Evolutionary conservation across 139 green algal genomes (phyloP).

Genomic region (Zygnema circumcarinatum): DNA sequence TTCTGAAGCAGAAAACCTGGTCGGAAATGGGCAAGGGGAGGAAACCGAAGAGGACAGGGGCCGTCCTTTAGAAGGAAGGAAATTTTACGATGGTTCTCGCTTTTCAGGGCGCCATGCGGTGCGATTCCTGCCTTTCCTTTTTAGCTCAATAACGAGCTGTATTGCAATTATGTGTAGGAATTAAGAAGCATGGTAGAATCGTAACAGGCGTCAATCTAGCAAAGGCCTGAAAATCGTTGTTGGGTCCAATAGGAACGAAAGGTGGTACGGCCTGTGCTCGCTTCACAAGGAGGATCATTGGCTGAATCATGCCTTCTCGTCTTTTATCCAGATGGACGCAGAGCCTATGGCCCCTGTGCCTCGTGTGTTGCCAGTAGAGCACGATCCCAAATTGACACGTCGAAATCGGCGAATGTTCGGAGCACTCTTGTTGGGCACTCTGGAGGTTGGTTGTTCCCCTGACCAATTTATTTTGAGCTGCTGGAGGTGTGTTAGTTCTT

Average conservation of each 20-base stretch:
- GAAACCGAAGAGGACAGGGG: neutral
- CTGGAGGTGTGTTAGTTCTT: too few species aligned
- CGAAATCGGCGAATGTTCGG: constrained; percentile 46
- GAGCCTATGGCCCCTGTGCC: neutral
- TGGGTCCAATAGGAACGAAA: too few species aligned
- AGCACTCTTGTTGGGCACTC: constrained; percentile 29
- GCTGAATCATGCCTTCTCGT: too few species aligned
- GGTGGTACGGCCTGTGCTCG: too few species aligned
- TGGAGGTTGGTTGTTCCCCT: constrained; percentile 18
- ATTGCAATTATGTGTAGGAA: too few species aligned
- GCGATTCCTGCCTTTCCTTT: too few species aligned
- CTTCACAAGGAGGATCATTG: too few species aligned
- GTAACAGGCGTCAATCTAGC: too few species aligned
- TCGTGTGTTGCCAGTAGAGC: neutral
- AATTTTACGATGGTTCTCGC: neutral
- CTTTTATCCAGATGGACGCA: neutral
- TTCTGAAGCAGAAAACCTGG: neutral
- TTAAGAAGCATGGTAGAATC: too few species aligned
- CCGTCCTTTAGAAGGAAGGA: neutral
- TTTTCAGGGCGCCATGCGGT: neutral
- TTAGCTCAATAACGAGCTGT: too few species aligned
- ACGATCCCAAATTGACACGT: neutral
- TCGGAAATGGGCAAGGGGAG: neutral
- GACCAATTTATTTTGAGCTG: too few species aligned
- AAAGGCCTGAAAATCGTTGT: too few species aligned